Base-by-base conservation (phyloP, 1,139 yeast genomes). In the Yamadazyma sp. region DNA sequence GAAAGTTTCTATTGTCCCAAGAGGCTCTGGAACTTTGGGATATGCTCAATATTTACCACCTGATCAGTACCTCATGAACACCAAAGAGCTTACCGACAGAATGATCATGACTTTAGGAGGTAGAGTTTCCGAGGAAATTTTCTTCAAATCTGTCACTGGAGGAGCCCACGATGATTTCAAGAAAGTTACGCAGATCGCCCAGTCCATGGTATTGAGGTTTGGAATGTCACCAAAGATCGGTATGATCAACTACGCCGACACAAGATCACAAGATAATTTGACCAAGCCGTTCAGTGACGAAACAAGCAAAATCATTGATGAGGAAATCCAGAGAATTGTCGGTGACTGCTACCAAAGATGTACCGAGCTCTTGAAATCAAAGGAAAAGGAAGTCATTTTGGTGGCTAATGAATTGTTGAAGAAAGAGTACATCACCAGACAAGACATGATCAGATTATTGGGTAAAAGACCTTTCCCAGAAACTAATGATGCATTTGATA, bases 81-180 rank as follows among this genome's bases (percentile, higher is more conserved):
- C 85, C 45, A 81, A 81, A 49, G 96, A 92, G 63, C 79, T 91
- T 50, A 67, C 69, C 51, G 96, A 92, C 59, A 75, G 96, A 52
- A 92, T 92, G 96, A 81, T 91, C 18, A 92, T 92, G 97, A 88
- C 98, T 0, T 74, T 92, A 39, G 98, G 98, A 37, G 98, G 98
- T 5, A 78, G 98, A 54, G 97, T 92, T 2, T 83, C 95, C 33
- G 98, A 92, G 64, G 98, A 92, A 64, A 64, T 92, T 34, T 89
- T 91, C 61, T 92, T 92, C 60, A 77, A 79, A 32, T 80, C 91
- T 4, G 97, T 92, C 15, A 91, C 98, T 3, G 83, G 95, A 41
- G 98, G 98, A 47, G 98, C 96, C 0, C 82, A 88, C 39, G 97
- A 92, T 59, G 98, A 92, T 61, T 92, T 92, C 72, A 88, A 89